Evolutionary conservation across 1,284 basidiomycete genomes (phyloP).

Genomic region (Earliella scabrosa): DNA sequence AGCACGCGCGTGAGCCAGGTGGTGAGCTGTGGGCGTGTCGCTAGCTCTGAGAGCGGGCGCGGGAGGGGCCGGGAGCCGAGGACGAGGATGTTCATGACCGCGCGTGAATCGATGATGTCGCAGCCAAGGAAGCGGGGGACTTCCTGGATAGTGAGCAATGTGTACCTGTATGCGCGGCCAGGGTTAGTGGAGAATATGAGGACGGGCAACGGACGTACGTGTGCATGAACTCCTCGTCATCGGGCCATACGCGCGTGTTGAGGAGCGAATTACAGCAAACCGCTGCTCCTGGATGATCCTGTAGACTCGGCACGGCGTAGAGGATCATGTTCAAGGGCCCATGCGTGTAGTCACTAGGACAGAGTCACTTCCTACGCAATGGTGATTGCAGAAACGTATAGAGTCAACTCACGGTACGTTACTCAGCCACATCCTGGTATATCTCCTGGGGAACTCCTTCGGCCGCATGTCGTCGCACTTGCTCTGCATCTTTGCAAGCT

Average conservation of each 20-base stretch:
- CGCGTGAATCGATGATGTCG: constrained; percentile 22
- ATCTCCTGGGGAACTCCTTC: constrained; percentile 6
- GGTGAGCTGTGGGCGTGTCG: constrained; percentile 36
- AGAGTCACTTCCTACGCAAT: too few species aligned
- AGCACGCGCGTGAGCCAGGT: constrained; percentile 45
- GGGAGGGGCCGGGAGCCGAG: constrained; percentile 27
- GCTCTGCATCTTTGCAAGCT: constrained; percentile 10
- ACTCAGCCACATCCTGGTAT: constrained; percentile 11
- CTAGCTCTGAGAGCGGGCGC: constrained; percentile 33
- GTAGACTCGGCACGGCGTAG: constrained; percentile 31
- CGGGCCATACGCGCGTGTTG: constrained; percentile 31
- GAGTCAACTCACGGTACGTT: constrained; percentile 11
- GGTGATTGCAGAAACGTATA: too few species aligned
- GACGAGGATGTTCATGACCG: constrained; percentile 26
- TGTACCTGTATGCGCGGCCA: constrained; percentile 33
- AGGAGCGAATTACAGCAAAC: constrained; percentile 36
- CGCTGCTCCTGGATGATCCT: constrained; percentile 28
- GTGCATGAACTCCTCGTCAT: constrained; percentile 34
- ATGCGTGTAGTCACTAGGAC: constrained; percentile 38
- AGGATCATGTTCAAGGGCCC: constrained; percentile 34
- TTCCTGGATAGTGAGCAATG: constrained; percentile 32
- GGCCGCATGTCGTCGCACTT: background rate
- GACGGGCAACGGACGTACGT: constrained; percentile 25
- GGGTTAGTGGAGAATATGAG: background rate
- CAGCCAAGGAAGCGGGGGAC: constrained; percentile 36